These are phyloP conservation scores for Thermomyces lanuginosus DNA, from an alignment of 2,329 filamentous ascomycete species.

Conservation along the genomic window DNA sequence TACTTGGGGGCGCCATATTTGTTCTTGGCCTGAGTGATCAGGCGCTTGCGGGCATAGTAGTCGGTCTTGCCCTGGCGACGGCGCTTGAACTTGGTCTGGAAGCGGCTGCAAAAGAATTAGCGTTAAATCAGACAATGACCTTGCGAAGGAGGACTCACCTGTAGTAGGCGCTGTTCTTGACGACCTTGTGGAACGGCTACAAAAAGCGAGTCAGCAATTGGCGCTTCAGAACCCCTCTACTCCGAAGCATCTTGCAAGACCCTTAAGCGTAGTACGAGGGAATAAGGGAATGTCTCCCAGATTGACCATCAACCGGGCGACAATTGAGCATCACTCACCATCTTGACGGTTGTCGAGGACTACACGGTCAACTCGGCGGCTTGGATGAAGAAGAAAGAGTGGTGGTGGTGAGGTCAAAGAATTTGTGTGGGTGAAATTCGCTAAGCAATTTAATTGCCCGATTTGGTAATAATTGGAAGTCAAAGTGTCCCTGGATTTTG, in stretches of 20 bases:
- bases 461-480: no score
- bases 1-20: slow-evolving; percentile 99
- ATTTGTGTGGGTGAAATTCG: slow-evolving; percentile 30
- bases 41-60: slow-evolving; percentile 98
- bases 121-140: slow-evolving; percentile 3
- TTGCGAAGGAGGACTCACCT: slow-evolving; percentile 52
- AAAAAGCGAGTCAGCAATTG: slow-evolving; percentile 91
- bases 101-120: slow-evolving; percentile 49
- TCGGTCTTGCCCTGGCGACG: slow-evolving; percentile 95
- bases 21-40: slow-evolving; percentile 99
- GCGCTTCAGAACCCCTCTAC: slow-evolving; percentile 67
- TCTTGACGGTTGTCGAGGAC: slow-evolving; percentile 26
- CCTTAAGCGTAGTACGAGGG: slow-evolving; percentile 25
- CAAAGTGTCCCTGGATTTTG: neutral
- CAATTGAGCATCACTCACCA: slow-evolving; percentile 25
- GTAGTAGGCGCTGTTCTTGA: slow-evolving; percentile 98
- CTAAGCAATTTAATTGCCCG: no score
- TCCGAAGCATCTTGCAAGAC: slow-evolving; percentile 99
- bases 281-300: slow-evolving; percentile 6
- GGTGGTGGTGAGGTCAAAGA: slow-evolving; percentile 17
- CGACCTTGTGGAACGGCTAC: slow-evolving; percentile 79
- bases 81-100: slow-evolving; percentile 99
- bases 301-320: slow-evolving; percentile 11
- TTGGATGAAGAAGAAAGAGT: slow-evolving; percentile 12
- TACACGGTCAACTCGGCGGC: no score